Percentiles rank a stretch among this genome's conserved stretches.
These are phyloP conservation scores for Paxillus rubicundulus DNA, from an alignment of 768 basidiomycete species.

Conservation along the genomic window DNA sequence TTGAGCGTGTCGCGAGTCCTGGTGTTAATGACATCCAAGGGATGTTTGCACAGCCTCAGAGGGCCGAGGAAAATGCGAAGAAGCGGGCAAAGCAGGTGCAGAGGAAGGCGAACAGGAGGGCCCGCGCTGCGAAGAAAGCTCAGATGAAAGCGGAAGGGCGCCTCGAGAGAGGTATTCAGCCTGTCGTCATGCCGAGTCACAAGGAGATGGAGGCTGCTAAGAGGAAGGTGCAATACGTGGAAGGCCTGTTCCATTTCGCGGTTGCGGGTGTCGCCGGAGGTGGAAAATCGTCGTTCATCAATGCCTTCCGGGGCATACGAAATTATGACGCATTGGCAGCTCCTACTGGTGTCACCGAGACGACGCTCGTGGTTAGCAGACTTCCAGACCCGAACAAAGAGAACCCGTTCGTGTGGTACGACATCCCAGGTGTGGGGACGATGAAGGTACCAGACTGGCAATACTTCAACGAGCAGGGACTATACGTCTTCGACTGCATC, in stretches of 20 bases:
- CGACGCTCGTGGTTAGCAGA: constrained; percentile 16
- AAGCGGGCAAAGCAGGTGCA: no score
- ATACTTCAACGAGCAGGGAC: constrained; percentile 28
- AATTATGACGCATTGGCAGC: constrained; percentile 19
- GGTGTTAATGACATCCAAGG: no score
- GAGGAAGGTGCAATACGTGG: constrained; percentile 4
- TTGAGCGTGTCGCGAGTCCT: no score
- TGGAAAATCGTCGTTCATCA: constrained; percentile 31
- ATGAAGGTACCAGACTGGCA: constrained; percentile 19
- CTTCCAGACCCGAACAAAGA: constrained; percentile 19
- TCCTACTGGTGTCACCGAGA: constrained; percentile 21
- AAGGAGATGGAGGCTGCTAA: neutral
- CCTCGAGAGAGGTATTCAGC: neutral
- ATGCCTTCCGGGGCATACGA: constrained; percentile 25
- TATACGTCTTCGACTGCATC: constrained; percentile 29
- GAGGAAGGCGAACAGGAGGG: constrained; percentile 4
- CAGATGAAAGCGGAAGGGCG: constrained; percentile 1
- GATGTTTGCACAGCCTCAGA: no score
- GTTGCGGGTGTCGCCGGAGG: constrained; percentile 24
- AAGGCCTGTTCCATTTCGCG: constrained; percentile 25
- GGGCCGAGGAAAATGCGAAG: no score
- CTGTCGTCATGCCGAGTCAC: neutral
- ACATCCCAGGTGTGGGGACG: constrained; percentile 30
- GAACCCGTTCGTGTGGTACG: constrained; percentile 24
- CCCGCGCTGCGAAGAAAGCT: constrained; percentile 7